These are phyloP conservation scores for Hura crepitans DNA, from an alignment of 441 rosid genomes.

Conservation along the genomic window DNA sequence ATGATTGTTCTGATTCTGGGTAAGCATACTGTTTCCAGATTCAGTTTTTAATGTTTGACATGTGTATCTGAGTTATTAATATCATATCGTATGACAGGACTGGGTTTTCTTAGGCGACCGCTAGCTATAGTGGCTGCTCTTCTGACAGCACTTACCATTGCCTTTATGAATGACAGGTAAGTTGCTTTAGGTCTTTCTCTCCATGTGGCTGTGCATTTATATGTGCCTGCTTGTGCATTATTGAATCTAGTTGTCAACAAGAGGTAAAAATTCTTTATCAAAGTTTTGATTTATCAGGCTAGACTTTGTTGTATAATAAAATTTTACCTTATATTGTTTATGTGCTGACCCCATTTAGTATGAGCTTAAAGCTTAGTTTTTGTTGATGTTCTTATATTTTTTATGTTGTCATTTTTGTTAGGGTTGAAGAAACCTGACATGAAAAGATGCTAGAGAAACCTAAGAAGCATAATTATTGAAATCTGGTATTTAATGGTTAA, in stretches of 20 bases:
- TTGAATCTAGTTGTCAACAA: not conserved
- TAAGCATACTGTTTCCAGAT: conserved; percentile 29
- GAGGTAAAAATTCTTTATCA: too few species aligned
- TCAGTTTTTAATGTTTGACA: not conserved
- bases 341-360: too few species aligned
- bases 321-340: not conserved
- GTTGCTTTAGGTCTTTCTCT: conserved; percentile 9
- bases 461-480: not conserved
- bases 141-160: conserved; percentile 63
- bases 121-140: conserved; percentile 68
- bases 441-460: too few species aligned
- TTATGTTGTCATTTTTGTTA: too few species aligned
- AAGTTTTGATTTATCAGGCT: not conserved
- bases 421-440: not conserved
- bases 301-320: not conserved
- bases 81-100: conserved; percentile 39
- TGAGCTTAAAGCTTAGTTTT: too few species aligned
- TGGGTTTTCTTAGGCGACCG: conserved; percentile 85
- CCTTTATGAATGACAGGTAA: conserved; percentile 87
- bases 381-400: too few species aligned
- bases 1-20: conserved; percentile 78
- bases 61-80: not conserved
- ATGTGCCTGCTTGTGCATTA: too few species aligned
- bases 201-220: not conserved
- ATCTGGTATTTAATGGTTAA: too few species aligned